Percentiles rank a stretch among this genome's conserved stretches.
phyloP scores from a whole-genome alignment of 2,329 filamentous ascomycete genomes.

The Hymenotorrendiella dingleyae region DNA sequence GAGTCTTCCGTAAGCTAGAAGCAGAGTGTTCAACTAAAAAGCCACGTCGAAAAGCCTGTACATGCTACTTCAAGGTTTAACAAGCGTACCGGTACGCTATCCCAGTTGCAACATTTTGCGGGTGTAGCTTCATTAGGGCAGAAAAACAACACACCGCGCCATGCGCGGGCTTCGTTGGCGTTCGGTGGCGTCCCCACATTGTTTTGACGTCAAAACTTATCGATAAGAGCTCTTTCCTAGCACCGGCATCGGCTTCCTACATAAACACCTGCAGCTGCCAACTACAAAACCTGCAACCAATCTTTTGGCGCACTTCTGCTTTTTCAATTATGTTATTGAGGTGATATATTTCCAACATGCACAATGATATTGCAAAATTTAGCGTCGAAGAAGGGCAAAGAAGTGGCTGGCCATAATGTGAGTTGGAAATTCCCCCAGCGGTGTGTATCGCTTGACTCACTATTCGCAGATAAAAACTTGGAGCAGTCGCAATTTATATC shows the following conservation, averaged over 20 bases:
- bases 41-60: too few relatives aligned
- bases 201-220: too few relatives aligned
- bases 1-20: too few relatives aligned
- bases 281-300: not conserved
- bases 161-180: too few relatives aligned
- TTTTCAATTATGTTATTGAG: slow-evolving; percentile 10
- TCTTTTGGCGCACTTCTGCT: not conserved
- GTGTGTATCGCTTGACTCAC: slow-evolving; percentile 8
- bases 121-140: too few relatives aligned
- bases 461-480: slow-evolving; percentile 24
- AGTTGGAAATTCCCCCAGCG: slow-evolving; percentile 13
- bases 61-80: too few relatives aligned
- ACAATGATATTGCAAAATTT: slow-evolving; percentile 29
- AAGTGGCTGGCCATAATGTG: slow-evolving; percentile 29
- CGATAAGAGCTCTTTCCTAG: slow-evolving; percentile 1
- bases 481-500: slow-evolving; percentile 8
- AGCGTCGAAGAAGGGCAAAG: slow-evolving; percentile 29
- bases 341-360: slow-evolving; percentile 25
- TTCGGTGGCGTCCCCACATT: too few relatives aligned
- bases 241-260: not conserved
- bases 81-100: too few relatives aligned
- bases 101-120: too few relatives aligned
- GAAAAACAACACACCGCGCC: too few relatives aligned
- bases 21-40: too few relatives aligned
- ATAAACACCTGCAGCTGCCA: not conserved